Evolutionary conservation across 192 early-diverging fungal genomes (phyloP).

Genomic region (Diversispora eburnea): DNA sequence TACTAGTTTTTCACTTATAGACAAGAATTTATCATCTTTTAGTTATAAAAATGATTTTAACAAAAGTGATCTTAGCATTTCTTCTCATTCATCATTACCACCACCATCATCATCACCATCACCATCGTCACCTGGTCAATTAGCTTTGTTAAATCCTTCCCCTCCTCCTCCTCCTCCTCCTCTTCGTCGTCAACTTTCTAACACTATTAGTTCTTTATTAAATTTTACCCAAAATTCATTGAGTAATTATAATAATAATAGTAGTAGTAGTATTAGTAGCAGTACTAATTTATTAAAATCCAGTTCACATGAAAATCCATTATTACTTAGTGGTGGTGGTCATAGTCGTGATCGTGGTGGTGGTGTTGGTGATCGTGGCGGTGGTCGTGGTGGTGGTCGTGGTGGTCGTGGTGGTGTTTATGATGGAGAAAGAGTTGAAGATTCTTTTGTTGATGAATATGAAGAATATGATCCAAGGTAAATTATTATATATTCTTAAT

Average conservation of each 20-base stretch:
- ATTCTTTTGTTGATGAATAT: not conserved
- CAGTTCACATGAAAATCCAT: not conserved
- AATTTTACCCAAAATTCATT: no score
- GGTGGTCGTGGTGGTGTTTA: no score
- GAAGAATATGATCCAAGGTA: slow-evolving; percentile 22
- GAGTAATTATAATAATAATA: not conserved
- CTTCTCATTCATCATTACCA: no score
- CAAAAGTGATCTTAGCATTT: not conserved
- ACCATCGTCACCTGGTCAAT: slow-evolving; percentile 8
- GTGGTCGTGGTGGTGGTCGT: no score
- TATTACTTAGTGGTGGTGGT: no score
- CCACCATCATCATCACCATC: no score
- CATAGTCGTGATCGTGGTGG: no score
- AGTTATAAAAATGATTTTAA: not conserved
- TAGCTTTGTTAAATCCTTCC: not conserved
- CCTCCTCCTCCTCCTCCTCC: no score
- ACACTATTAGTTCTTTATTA: no score
- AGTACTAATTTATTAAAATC: not conserved
- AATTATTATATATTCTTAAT: not conserved
- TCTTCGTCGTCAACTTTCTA: no score
- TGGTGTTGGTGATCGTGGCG: no score
- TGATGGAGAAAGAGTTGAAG: not conserved
- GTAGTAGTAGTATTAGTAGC: not conserved
- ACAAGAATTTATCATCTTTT: not conserved
- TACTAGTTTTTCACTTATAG: not conserved